These are phyloP conservation scores for Monosporozyma aerobia DNA, from an alignment of 805 yeast species.

Conservation along the genomic window DNA sequence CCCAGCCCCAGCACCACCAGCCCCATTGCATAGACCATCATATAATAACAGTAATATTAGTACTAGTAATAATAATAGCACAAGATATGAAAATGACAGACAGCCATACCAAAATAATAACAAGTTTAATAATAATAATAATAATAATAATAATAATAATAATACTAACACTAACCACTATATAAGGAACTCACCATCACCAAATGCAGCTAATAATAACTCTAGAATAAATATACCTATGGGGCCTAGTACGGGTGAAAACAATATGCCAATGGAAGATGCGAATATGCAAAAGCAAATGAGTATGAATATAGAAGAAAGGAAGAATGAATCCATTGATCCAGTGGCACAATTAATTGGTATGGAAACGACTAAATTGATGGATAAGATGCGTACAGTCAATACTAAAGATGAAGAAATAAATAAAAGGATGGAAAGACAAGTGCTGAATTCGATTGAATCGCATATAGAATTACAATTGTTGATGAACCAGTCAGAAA, in stretches of 20 bases:
- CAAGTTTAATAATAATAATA: not conserved
- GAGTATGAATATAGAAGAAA: no score
- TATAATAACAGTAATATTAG: not conserved
- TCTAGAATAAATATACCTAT: not conserved
- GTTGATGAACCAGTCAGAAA: constrained; percentile 17
- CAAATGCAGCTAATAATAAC: not conserved
- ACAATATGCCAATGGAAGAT: not conserved
- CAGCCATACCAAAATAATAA: not conserved
- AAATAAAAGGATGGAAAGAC: constrained; percentile 21
- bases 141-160: not conserved
- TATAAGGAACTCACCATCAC: not conserved
- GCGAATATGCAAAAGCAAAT: no score
- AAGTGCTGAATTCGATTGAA: constrained; percentile 10
- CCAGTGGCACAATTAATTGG: not conserved
- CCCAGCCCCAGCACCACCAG: not conserved
- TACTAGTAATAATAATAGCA: not conserved
- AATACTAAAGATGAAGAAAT: not conserved
- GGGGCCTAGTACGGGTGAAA: not conserved
- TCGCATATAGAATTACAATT: not conserved
- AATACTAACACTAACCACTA: not conserved
- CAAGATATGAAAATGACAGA: not conserved
- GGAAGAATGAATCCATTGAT: no score
- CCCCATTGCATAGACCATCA: not conserved
- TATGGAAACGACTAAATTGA: not conserved
- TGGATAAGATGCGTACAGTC: not conserved